A percentile compares a stretch with the other conserved stretches of the same genome.
phyloP scores from a whole-genome alignment of 768 basidiomycete species.

The Lanmaoa pseudosensibilis region DNA sequence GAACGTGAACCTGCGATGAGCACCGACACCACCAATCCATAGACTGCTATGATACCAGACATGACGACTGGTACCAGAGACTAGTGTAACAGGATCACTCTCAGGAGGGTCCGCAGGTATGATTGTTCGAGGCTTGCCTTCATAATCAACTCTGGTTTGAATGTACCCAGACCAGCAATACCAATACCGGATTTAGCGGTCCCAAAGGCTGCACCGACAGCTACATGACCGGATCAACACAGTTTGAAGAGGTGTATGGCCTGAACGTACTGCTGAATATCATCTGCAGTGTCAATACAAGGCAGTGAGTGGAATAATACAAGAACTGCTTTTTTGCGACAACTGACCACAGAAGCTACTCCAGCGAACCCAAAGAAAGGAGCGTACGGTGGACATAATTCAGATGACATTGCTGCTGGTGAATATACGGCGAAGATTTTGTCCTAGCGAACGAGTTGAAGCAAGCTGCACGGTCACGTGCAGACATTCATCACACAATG shows the following conservation, averaged over 20 bases:
- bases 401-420: conserved; percentile 44
- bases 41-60: conserved; percentile 98
- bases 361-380: conserved; percentile 99
- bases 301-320: conserved; percentile 8
- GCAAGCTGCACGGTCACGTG: conserved; percentile 15
- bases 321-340: not conserved
- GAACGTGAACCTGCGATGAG: conserved; percentile 74
- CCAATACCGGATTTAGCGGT: conserved; percentile 97
- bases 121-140: conserved; percentile 53
- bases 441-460: not conserved
- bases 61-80: conserved; percentile 96
- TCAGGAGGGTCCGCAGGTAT: not conserved
- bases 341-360: conserved; percentile 84
- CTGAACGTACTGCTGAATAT: conserved; percentile 82
- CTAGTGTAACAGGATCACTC: conserved; percentile 38
- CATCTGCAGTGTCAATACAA: conserved; percentile 63
- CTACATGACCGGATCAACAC: conserved; percentile 39
- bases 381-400: conserved; percentile 85
- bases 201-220: conserved; percentile 93
- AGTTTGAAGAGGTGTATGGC: conserved; percentile 1
- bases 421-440: not conserved
- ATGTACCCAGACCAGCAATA: conserved; percentile 90
- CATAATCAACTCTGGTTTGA: conserved; percentile 97
- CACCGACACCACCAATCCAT: conserved; percentile 93
- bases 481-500: not conserved